Percentiles rank a stretch among this genome's conserved stretches.
These are phyloP conservation scores for Botrytis sinoallii DNA, from an alignment of 2,329 filamentous ascomycete species.

Conservation along the genomic window DNA sequence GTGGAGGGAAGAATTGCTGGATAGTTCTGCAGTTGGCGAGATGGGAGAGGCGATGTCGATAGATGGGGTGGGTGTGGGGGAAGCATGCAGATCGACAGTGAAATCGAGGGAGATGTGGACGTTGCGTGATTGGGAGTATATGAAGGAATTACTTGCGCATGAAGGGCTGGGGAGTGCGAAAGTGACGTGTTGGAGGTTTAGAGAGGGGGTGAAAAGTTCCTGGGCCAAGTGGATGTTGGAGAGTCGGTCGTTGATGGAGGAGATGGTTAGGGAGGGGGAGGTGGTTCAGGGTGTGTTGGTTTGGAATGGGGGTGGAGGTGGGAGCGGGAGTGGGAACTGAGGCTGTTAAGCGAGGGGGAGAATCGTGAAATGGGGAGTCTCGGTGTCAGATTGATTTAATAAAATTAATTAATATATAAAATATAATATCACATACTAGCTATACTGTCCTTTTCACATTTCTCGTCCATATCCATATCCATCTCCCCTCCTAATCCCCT, in stretches of 20 bases:
- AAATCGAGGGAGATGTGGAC: constrained; percentile 10
- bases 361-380: neutral
- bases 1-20: neutral
- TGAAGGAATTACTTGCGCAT: constrained; percentile 22
- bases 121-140: constrained; percentile 31
- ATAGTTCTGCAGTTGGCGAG: neutral
- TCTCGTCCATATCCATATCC: too few relatives aligned
- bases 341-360: fast-evolving
- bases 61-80: neutral
- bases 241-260: constrained; percentile 28
- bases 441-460: too few relatives aligned
- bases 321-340: neutral
- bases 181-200: constrained; percentile 33
- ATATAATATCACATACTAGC: neutral
- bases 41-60: neutral
- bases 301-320: neutral
- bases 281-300: constrained; percentile 24
- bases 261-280: constrained; percentile 30
- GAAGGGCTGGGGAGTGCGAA: constrained; percentile 22
- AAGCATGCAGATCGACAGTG: neutral
- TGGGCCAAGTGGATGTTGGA: constrained; percentile 30
- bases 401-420: neutral
- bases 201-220: constrained; percentile 25
- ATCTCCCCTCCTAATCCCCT: too few relatives aligned
- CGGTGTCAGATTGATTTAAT: neutral